Conservation (phyloP, 78 protist species). For the Dictyostelium capitatum region DNA sequence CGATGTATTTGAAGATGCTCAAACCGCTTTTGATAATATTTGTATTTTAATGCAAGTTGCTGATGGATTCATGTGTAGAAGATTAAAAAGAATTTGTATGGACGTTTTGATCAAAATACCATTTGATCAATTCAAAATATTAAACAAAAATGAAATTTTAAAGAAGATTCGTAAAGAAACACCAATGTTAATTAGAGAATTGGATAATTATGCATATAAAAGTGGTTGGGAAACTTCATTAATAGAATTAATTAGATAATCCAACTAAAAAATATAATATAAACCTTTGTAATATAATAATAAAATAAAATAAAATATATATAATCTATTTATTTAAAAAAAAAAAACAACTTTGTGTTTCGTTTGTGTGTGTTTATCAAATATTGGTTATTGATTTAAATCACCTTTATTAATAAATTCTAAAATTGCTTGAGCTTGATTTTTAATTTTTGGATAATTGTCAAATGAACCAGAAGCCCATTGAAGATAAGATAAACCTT, state of each 20-base stretch:
- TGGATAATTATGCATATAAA: slow-evolving; percentile 37
- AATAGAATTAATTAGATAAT: slow-evolving; percentile 18
- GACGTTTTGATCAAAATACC: slow-evolving; percentile 46
- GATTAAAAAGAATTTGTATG: slow-evolving; percentile 75
- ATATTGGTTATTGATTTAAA: not conserved
- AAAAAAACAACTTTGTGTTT: too few species aligned
- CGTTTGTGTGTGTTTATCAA: not conserved
- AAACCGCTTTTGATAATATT: slow-evolving; percentile 62
- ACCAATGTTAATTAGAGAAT: slow-evolving; percentile 50
- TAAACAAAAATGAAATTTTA: slow-evolving; percentile 32
- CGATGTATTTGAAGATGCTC: slow-evolving; percentile 5
- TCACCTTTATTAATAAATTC: slow-evolving; percentile 34
- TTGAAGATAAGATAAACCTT: slow-evolving; percentile 43
- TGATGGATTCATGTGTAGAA: slow-evolving; percentile 46
- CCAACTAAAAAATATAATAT: too few species aligned
- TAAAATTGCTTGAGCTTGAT: slow-evolving; percentile 43
- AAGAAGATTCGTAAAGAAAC: slow-evolving; percentile 22
- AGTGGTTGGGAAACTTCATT: not conserved
- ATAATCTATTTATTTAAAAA: not conserved
- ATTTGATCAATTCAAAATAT: not conserved
- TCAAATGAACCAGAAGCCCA: slow-evolving; percentile 34
- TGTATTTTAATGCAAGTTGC: slow-evolving; percentile 65
- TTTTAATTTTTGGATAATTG: not conserved
- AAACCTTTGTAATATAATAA: not conserved
- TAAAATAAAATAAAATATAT: not conserved